These are phyloP conservation scores for Oemleria cerasiformis DNA, from an alignment of 306 rosid genomes.

Conservation along the genomic window DNA sequence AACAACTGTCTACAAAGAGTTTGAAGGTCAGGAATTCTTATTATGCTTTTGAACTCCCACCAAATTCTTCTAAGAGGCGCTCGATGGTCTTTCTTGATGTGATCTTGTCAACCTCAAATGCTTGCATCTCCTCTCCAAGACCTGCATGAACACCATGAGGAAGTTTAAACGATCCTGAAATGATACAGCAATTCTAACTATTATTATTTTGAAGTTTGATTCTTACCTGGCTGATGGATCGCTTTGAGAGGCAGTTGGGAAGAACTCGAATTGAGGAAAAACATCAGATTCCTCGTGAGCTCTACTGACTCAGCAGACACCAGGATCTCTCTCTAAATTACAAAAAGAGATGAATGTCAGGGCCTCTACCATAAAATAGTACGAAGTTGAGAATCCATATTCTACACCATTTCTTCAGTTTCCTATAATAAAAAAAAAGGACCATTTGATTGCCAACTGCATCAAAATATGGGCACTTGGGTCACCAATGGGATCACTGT, in stretches of 20 bases:
- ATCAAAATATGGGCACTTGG: background rate
- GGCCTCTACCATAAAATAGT: background rate
- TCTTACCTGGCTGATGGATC: constrained; percentile 53
- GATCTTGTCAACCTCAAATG: constrained; percentile 63
- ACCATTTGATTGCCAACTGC: background rate
- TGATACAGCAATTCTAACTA: background rate
- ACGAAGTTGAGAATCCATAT: background rate
- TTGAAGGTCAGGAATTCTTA: background rate
- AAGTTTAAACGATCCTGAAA: constrained; percentile 4
- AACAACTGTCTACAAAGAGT: background rate
- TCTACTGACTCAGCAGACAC: constrained; percentile 62
- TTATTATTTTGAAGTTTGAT: constrained; percentile 1
- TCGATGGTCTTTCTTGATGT: constrained; percentile 70
- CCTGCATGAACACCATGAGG: constrained; percentile 38
- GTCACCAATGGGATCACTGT: background rate
- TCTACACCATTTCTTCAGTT: background rate
- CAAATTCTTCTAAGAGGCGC: constrained; percentile 58
- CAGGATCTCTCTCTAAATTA: constrained; percentile 70
- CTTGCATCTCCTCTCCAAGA: constrained; percentile 57
- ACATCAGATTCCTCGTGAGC: constrained; percentile 57
- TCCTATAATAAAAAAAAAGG: background rate
- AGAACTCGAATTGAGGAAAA: constrained; percentile 65
- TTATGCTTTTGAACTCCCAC: constrained; percentile 35
- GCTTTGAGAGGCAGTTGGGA: constrained; percentile 61
- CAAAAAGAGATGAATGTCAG: constrained; percentile 11